Evolutionary conservation across 306 rosid species (phyloP).

Genomic region (Dryas drummondii): DNA sequence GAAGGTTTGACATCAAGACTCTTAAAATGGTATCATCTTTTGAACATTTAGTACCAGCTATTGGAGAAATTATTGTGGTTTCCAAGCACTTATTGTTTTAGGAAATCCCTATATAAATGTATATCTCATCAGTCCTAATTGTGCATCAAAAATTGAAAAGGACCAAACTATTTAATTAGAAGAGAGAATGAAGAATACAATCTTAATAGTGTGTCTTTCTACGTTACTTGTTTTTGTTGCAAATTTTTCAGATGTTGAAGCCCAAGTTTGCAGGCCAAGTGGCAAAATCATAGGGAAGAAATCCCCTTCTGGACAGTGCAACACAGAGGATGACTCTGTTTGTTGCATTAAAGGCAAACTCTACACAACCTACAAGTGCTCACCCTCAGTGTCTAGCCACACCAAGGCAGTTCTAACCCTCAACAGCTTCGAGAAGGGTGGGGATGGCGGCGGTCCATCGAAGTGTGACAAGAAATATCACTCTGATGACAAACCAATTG

Average conservation of each 20-base stretch:
- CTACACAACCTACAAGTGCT: conserved; percentile 41
- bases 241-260: conserved; percentile 14
- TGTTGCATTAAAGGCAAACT: conserved; percentile 41
- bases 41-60: too few relatives aligned
- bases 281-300: conserved; percentile 16
- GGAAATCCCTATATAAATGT: too few relatives aligned
- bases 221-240: neutral
- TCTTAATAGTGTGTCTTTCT: neutral
- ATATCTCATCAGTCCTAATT: too few relatives aligned
- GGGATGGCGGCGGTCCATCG: neutral
- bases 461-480: conserved; percentile 40
- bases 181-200: neutral
- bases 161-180: neutral
- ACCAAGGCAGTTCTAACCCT: conserved; percentile 11
- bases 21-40: too few relatives aligned
- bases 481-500: conserved; percentile 28
- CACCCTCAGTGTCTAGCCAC: conserved; percentile 20
- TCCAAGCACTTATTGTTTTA: too few relatives aligned
- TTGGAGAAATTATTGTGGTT: too few relatives aligned
- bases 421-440: conserved; percentile 14
- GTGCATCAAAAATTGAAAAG: too few relatives aligned
- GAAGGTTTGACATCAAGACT: too few relatives aligned
- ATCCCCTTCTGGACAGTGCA: conserved; percentile 39
- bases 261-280: conserved; percentile 24
- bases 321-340: conserved; percentile 32